A percentile compares a stretch with the other conserved stretches of the same genome.
Evolutionary conservation across 805 yeast genomes (phyloP).

Genomic region (Cyberlindnera maclurae): DNA sequence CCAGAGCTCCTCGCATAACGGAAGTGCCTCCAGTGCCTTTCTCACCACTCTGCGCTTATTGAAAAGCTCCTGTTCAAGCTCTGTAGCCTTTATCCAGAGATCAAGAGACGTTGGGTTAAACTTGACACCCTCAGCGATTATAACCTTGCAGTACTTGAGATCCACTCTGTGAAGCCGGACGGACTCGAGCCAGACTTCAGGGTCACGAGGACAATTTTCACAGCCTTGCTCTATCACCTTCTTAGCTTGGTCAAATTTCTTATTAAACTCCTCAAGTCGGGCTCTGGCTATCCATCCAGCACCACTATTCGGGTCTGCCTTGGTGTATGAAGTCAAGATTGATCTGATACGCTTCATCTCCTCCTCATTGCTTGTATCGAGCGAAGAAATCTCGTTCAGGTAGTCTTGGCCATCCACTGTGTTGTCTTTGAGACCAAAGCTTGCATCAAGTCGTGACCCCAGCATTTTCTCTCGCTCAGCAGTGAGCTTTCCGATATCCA

Average conservation of each 20-base stretch:
- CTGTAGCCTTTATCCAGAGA: slow-evolving; percentile 69
- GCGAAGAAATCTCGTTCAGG: slow-evolving; percentile 30
- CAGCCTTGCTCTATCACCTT: slow-evolving; percentile 70
- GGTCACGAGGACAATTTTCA: slow-evolving; percentile 52
- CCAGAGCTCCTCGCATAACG: slow-evolving; percentile 63
- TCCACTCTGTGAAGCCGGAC: slow-evolving; percentile 51
- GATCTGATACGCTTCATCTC: slow-evolving; percentile 54
- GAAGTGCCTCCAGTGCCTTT: slow-evolving; percentile 64
- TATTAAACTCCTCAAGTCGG: slow-evolving; percentile 61
- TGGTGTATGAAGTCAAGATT: slow-evolving; percentile 60
- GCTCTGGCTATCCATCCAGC: slow-evolving; percentile 87
- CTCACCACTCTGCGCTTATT: slow-evolving; percentile 54
- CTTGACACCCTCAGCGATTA: slow-evolving; percentile 61
- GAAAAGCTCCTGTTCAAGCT: slow-evolving; percentile 50
- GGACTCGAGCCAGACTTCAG: slow-evolving; percentile 78
- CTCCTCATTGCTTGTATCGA: slow-evolving; percentile 27
- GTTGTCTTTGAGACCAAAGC: slow-evolving; percentile 13
- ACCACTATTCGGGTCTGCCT: slow-evolving; percentile 64
- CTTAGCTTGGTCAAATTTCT: slow-evolving; percentile 49
- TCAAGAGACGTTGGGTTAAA: slow-evolving; percentile 47
- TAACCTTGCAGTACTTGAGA: slow-evolving; percentile 39
- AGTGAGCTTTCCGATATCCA: slow-evolving; percentile 45
- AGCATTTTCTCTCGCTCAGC: slow-evolving; percentile 58
- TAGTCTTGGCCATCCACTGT: slow-evolving; percentile 25
- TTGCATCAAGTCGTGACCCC: slow-evolving; percentile 44